phyloP scores from a whole-genome alignment of 805 yeast species.

The Wickerhamiella hasegawae region DNA sequence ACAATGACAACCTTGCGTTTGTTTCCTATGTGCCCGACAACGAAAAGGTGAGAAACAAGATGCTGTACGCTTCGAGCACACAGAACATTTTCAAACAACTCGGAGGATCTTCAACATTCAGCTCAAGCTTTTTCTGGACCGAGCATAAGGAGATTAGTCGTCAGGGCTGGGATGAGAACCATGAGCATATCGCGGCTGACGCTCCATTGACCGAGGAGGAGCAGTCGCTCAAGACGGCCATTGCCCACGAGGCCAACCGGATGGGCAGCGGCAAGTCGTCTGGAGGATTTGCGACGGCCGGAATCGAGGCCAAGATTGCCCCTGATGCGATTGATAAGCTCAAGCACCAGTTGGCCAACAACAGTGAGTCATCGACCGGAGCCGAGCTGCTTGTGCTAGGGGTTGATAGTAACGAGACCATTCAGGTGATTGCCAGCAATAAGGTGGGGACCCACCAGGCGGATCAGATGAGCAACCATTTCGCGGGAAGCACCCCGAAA shows the following conservation, averaged over 20 bases:
- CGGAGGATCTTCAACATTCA: constrained; percentile 41
- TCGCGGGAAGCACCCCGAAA: constrained; percentile 34
- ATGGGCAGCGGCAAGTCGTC: constrained; percentile 18
- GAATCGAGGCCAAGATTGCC: constrained; percentile 11
- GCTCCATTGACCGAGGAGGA: constrained; percentile 48
- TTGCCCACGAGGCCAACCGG: constrained; percentile 26
- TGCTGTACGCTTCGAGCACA: constrained; percentile 88
- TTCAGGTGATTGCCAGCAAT: constrained; percentile 15
- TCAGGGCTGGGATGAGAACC: constrained; percentile 25
- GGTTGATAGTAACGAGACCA: constrained; percentile 37
- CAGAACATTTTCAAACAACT: constrained; percentile 58
- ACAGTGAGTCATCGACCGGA: constrained; percentile 8
- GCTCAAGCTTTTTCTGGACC: constrained; percentile 38
- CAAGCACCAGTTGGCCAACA: constrained; percentile 12
- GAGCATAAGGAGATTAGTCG: constrained; percentile 34
- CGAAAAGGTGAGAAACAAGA: constrained; percentile 68
- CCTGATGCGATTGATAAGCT: constrained; percentile 5
- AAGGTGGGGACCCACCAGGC: too few species aligned
- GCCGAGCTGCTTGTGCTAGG: constrained; percentile 24
- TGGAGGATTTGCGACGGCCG: constrained; percentile 12
- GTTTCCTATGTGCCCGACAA: constrained; percentile 76
- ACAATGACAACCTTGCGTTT: constrained; percentile 31
- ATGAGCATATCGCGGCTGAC: constrained; percentile 23
- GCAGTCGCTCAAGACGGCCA: constrained; percentile 30
- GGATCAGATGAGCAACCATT: constrained; percentile 20